These are phyloP conservation scores for Croton laevigatus DNA, from an alignment of 441 rosid genomes.

Conservation along the genomic window DNA sequence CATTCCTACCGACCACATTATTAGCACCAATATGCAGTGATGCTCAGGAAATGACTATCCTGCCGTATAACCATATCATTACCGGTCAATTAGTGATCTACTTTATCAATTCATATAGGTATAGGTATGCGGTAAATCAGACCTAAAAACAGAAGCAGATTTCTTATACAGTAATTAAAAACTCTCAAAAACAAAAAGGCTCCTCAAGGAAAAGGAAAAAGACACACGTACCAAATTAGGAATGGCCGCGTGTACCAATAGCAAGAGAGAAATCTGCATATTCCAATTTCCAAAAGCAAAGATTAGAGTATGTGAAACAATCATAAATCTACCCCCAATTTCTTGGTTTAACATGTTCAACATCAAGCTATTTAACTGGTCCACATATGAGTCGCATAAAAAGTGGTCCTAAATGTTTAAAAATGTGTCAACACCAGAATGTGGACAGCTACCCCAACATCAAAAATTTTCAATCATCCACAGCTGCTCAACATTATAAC, in stretches of 20 bases:
- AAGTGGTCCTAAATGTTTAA: constrained; percentile 1
- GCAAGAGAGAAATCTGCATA: not conserved
- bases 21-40: no score
- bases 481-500: not conserved
- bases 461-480: not conserved
- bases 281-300: not conserved
- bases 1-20: no score
- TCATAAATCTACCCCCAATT: not conserved
- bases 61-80: no score
- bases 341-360: not conserved
- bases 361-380: not conserved
- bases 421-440: not conserved
- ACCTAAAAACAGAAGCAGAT: constrained; percentile 3
- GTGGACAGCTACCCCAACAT: not conserved
- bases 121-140: not conserved
- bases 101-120: no score
- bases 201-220: not conserved
- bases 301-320: not conserved
- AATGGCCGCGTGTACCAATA: constrained; percentile 3
- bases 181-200: not conserved
- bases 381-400: not conserved
- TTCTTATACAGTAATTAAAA: not conserved
- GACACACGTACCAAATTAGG: not conserved
- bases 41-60: no score
- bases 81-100: no score